Conservation (phyloP, 352 stramenopile species). For the Pythium rhizo-oryzae region DNA sequence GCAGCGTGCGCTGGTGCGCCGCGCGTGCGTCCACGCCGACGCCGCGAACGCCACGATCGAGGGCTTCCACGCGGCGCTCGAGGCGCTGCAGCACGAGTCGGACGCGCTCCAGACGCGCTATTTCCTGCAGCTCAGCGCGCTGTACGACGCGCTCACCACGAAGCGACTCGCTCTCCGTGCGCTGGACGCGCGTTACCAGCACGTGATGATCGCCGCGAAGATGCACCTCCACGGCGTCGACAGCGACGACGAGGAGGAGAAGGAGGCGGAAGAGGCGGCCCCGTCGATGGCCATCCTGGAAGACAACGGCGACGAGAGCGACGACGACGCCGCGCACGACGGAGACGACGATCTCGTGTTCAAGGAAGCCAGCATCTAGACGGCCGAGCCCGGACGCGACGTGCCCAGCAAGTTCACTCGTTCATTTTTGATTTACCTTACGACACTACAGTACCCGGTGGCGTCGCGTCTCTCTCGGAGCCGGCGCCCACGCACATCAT, state of each 20-base stretch:
- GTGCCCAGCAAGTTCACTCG: background rate
- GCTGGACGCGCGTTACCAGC: background rate
- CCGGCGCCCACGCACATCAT: background rate
- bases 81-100: background rate
- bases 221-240: too few relatives aligned
- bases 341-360: too few relatives aligned
- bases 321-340: too few relatives aligned
- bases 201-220: background rate
- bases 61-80: background rate
- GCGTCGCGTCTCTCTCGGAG: background rate
- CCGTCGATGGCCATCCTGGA: slow-evolving; percentile 3
- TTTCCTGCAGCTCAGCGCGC: background rate
- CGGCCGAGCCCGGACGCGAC: background rate
- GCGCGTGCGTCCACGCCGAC: background rate
- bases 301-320: background rate
- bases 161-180: background rate
- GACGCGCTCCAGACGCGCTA: background rate
- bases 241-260: background rate
- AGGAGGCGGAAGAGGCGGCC: background rate
- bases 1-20: background rate
- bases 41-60: background rate
- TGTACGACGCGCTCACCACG: slow-evolving; percentile 1
- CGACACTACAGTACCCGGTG: too few relatives aligned
- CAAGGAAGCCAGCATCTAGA: slow-evolving; percentile 7
- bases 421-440: background rate